A percentile compares a stretch with the other conserved stretches of the same genome.
phyloP scores from a whole-genome alignment of 2,329 filamentous ascomycete genomes.

The Colletotrichum incanum region DNA sequence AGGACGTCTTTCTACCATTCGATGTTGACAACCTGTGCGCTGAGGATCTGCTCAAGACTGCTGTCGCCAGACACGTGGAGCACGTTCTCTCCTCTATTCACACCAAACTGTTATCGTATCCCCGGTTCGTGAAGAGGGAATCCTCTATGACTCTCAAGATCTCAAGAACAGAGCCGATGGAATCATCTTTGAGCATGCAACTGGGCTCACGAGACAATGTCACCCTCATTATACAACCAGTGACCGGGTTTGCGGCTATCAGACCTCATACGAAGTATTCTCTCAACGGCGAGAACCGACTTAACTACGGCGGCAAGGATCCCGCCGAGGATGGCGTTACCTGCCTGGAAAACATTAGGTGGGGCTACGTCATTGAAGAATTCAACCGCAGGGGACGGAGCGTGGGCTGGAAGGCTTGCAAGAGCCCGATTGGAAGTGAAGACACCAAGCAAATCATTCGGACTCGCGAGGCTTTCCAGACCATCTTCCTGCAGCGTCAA shows the following conservation, averaged over 20 bases:
- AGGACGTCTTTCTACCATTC: slow-evolving; percentile 76
- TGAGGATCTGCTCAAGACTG: slow-evolving; percentile 80
- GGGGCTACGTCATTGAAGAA: slow-evolving; percentile 72
- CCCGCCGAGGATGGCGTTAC: slow-evolving; percentile 70
- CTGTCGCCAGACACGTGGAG: slow-evolving; percentile 83
- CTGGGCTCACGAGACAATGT: slow-evolving; percentile 75
- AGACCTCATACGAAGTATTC: slow-evolving; percentile 74
- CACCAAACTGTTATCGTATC: slow-evolving; percentile 70
- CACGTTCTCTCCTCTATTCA: slow-evolving; percentile 80
- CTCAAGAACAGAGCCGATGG: slow-evolving; percentile 74
- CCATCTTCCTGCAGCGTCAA: slow-evolving; percentile 78
- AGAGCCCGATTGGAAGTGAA: slow-evolving; percentile 66
- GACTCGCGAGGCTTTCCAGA: slow-evolving; percentile 74
- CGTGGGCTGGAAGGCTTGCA: slow-evolving; percentile 74
- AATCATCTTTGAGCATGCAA: slow-evolving; percentile 79
- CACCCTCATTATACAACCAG: slow-evolving; percentile 79
- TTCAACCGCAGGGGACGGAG: slow-evolving; percentile 73
- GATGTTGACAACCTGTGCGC: slow-evolving; percentile 79
- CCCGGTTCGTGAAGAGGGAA: slow-evolving; percentile 73
- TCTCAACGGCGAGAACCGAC: slow-evolving; percentile 72
- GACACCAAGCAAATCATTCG: slow-evolving; percentile 74
- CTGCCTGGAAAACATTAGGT: slow-evolving; percentile 75
- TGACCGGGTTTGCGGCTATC: slow-evolving; percentile 83
- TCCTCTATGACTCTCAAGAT: slow-evolving; percentile 72
- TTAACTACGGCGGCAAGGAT: slow-evolving; percentile 73